phyloP scores from a whole-genome alignment of 495 filamentous ascomycete genomes.

The Penicillium cinerascens region DNA sequence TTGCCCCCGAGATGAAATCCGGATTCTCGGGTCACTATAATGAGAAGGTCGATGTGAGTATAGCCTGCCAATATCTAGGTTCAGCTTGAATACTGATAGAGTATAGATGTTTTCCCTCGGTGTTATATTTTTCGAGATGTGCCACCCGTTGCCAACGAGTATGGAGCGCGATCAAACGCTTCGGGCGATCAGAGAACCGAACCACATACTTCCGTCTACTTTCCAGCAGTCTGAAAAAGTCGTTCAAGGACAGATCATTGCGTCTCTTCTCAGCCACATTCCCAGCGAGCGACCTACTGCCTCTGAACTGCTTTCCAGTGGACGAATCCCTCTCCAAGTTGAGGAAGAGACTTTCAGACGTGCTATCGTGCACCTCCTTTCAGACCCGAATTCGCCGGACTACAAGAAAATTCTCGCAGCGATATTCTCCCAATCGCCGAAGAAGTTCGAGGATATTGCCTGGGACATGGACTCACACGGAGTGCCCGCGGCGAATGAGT shows the following conservation, averaged over 20 bases:
- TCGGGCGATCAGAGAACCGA: conserved; percentile 62
- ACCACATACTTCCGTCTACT: conserved; percentile 65
- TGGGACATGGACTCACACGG: conserved; percentile 72
- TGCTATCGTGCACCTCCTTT: conserved; percentile 69
- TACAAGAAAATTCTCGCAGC: conserved; percentile 84
- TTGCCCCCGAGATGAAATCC: conserved; percentile 86
- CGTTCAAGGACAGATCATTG: conserved; percentile 70
- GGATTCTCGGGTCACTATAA: conserved; percentile 70
- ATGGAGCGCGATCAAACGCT: conserved; percentile 87
- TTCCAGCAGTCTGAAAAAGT: conserved; percentile 74
- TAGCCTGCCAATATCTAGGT: not conserved
- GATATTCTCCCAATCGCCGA: conserved; percentile 70
- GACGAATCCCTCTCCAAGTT: conserved; percentile 82
- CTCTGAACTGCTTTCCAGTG: conserved; percentile 77
- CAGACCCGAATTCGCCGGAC: conserved; percentile 79
- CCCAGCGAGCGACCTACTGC: conserved; percentile 82
- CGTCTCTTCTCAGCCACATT: conserved; percentile 74
- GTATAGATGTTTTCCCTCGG: conserved; percentile 89
- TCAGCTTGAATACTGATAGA: conserved; percentile 5
- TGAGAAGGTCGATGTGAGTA: conserved; percentile 83
- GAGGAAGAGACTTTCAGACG: conserved; percentile 86
- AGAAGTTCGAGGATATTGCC: conserved; percentile 76
- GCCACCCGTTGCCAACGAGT: conserved; percentile 69
- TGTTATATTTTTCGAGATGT: conserved; percentile 99
- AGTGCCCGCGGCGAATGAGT: conserved; percentile 54